A percentile compares a stretch with the other conserved stretches of the same genome.
These are phyloP conservation scores for Pseudogymnoascus sp. DNA, from an alignment of 2,329 filamentous ascomycete species.

Conservation along the genomic window DNA sequence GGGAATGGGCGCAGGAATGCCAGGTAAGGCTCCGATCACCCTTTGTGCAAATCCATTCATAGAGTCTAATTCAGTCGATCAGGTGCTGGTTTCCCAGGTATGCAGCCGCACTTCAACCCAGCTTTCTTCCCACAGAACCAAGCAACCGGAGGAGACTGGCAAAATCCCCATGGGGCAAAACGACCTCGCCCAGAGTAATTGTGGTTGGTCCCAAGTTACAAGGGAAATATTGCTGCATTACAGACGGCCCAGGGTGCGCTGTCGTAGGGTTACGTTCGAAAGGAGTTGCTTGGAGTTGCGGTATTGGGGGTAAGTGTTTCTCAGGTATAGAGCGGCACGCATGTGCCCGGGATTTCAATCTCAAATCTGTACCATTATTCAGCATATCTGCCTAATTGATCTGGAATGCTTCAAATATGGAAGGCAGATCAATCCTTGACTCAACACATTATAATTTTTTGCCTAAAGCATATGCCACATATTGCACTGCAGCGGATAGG, in stretches of 20 bases:
- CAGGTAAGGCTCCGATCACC: constrained; percentile 36
- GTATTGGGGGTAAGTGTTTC: constrained; percentile 9
- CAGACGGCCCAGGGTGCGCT: background rate
- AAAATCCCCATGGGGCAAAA: constrained; percentile 77
- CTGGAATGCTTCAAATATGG: background rate
- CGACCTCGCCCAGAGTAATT: constrained; percentile 59
- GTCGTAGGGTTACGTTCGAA: constrained; percentile 15
- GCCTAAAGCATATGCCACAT: background rate
- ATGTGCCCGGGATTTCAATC: background rate
- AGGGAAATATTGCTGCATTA: background rate
- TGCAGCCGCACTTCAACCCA: constrained; percentile 63
- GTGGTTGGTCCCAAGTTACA: background rate
- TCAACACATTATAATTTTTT: background rate
- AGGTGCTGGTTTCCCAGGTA: constrained; percentile 54
- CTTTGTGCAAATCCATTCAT: constrained; percentile 13
- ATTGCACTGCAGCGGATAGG: background rate
- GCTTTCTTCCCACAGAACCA: constrained; percentile 57
- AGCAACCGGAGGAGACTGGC: constrained; percentile 47
- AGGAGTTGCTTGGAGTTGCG: constrained; percentile 18
- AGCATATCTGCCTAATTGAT: background rate
- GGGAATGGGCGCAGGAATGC: constrained; percentile 47
- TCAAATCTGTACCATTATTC: constrained; percentile 1
- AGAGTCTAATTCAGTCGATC: constrained; percentile 15
- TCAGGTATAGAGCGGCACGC: background rate
- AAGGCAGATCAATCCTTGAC: background rate